Evolutionary conservation across 106 monocot species (phyloP).

Genomic region (Dioscorea dumetorum): DNA sequence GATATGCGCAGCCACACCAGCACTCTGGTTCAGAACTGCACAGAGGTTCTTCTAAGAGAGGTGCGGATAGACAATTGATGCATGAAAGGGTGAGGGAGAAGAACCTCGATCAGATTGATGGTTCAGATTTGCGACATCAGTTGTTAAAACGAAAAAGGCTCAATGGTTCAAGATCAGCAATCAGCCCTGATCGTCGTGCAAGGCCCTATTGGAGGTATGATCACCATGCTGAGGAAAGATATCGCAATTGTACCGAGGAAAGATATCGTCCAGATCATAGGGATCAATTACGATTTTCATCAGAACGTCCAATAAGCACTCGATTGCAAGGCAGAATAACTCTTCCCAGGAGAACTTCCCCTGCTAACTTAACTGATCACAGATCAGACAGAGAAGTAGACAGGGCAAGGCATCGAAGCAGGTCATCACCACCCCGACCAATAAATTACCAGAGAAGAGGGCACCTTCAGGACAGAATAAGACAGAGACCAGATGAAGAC

Average conservation of each 20-base stretch:
- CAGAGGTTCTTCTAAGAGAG: constrained; percentile 32
- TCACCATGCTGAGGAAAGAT: constrained; percentile 23
- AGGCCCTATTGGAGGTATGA: constrained; percentile 17
- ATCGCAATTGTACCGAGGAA: constrained; percentile 2
- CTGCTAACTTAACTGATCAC: constrained; percentile 10
- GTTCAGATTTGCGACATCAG: constrained; percentile 64
- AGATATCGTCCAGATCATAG: neutral
- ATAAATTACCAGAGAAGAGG: constrained; percentile 11
- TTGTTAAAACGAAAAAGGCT: constrained; percentile 71
- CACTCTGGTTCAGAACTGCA: constrained; percentile 17
- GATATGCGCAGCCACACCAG: constrained; percentile 13
- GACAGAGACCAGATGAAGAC: constrained; percentile 19
- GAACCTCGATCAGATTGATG: constrained; percentile 26
- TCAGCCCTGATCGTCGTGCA: constrained; percentile 19
- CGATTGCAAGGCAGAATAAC: constrained; percentile 78
- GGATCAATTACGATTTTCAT: constrained; percentile 4
- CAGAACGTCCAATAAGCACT: constrained; percentile 32
- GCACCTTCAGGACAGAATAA: constrained; percentile 28
- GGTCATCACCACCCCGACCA: constrained; percentile 28
- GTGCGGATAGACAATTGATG: constrained; percentile 18
- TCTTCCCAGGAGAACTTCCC: constrained; percentile 34
- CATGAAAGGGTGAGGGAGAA: constrained; percentile 27
- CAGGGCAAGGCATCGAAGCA: constrained; percentile 28
- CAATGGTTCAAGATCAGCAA: constrained; percentile 30
- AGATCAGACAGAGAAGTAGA: constrained; percentile 29